Conservation (phyloP, 108 stramenopile genomes). For the Discostella stelligeroides region DNA sequence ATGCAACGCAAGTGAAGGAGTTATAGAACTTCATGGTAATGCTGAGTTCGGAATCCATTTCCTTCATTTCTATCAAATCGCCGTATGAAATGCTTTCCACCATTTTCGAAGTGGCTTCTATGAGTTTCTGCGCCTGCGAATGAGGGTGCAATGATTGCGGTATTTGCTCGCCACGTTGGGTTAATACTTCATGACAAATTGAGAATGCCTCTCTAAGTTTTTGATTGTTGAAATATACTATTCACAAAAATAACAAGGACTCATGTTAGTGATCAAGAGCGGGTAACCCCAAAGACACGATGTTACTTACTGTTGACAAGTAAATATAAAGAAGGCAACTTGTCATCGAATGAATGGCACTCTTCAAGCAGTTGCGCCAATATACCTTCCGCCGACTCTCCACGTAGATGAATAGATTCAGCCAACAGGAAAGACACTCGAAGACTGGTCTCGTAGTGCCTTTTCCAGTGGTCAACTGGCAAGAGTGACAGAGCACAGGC, state of each 20-base stretch:
- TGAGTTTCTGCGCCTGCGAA: background rate
- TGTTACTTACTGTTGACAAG: conserved; percentile 4
- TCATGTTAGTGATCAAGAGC: background rate
- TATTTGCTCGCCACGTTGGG: conserved; percentile 37
- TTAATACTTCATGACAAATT: conserved; percentile 27
- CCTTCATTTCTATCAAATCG: conserved; percentile 29
- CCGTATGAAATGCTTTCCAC: conserved; percentile 5
- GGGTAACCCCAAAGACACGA: background rate
- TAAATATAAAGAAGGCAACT: conserved; percentile 31
- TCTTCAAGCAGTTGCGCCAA: conserved; percentile 9
- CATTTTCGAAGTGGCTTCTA: conserved; percentile 12
- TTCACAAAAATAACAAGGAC: background rate
- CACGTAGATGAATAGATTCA: conserved; percentile 10
- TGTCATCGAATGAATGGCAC: conserved; percentile 22
- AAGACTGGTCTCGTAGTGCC: conserved; percentile 20
- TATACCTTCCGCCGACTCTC: conserved; percentile 14
- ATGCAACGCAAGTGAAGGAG: background rate
- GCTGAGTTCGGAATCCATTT: background rate
- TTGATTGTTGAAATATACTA: conserved; percentile 1
- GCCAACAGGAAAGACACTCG: conserved; percentile 2
- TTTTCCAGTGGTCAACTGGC: conserved; percentile 21
- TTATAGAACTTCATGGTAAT: conserved; percentile 27
- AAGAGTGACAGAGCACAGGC: conserved; percentile 6
- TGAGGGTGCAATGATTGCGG: conserved; percentile 11
- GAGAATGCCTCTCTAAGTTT: background rate